Evolutionary conservation across 2,329 filamentous ascomycete species (phyloP).

Genomic region (Botrytis byssoidea): DNA sequence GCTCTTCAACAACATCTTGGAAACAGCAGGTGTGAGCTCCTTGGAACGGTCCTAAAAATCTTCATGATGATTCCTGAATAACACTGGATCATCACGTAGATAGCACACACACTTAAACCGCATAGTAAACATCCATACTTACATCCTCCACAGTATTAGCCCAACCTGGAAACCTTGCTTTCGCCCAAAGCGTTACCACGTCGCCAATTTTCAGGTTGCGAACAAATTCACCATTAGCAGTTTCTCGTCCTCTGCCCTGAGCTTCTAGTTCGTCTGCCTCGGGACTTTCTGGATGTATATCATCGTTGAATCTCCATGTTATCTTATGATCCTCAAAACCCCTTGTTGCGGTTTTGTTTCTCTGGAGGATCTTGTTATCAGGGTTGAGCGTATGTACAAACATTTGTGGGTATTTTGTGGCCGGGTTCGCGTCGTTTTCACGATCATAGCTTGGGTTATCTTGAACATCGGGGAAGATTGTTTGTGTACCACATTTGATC

Average conservation of each 20-base stretch:
- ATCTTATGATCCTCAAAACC: slow-evolving; percentile 46
- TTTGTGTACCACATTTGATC: slow-evolving; percentile 41
- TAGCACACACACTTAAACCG: slow-evolving; percentile 38
- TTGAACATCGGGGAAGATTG: slow-evolving; percentile 39
- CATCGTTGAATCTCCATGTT: slow-evolving; percentile 54
- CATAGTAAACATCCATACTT: slow-evolving; percentile 60
- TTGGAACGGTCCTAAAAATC: neutral
- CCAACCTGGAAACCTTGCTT: slow-evolving; percentile 52
- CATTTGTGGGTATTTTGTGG: slow-evolving; percentile 4
- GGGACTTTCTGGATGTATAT: slow-evolving; percentile 45
- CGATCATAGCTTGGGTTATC: slow-evolving; percentile 16
- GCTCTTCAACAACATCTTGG: neutral
- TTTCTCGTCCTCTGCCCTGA: slow-evolving; percentile 50
- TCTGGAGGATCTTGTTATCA: slow-evolving; percentile 42
- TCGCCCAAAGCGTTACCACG: slow-evolving; percentile 29
- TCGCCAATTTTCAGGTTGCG: slow-evolving; percentile 44
- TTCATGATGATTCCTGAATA: neutral
- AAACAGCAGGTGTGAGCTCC: neutral
- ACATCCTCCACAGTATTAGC: slow-evolving; percentile 50
- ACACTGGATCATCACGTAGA: neutral
- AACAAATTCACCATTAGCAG: slow-evolving; percentile 56
- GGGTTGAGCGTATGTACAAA: slow-evolving; percentile 44
- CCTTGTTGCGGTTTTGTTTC: slow-evolving; percentile 48
- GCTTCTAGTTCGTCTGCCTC: slow-evolving; percentile 40
- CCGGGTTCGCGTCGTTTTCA: neutral